These are phyloP conservation scores for Saturnispora ahearnii DNA, from an alignment of 805 yeast genomes.

Conservation along the genomic window DNA sequence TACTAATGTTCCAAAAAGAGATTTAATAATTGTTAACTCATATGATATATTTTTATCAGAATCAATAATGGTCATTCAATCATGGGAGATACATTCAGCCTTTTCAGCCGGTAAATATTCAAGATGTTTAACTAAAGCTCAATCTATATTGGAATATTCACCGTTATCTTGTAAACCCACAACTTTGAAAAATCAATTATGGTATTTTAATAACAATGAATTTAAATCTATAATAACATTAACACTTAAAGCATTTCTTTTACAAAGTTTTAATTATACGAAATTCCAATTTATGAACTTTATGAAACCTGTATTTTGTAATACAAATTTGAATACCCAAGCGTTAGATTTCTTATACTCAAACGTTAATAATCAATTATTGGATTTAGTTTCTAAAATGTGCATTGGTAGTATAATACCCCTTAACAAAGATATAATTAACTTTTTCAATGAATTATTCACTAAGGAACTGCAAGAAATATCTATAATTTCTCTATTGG, in stretches of 20 bases:
- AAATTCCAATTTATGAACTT: neutral
- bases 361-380: neutral
- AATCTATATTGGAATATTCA: neutral
- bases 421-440: neutral
- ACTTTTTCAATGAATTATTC: neutral
- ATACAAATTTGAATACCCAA: neutral
- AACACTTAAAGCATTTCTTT: neutral
- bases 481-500: constrained; percentile 13
- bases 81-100: neutral
- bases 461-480: neutral
- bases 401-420: neutral
- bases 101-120: neutral
- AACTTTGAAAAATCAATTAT: neutral
- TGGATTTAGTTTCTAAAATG: neutral
- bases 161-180: neutral
- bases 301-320: neutral
- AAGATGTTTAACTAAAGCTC: neutral
- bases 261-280: neutral
- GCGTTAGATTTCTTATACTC: neutral
- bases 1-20: neutral
- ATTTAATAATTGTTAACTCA: neutral
- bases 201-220: neutral
- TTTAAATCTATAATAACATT: neutral
- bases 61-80: neutral
- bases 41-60: neutral